Evolutionary conservation across 2,329 filamentous ascomycete genomes (phyloP).

Genomic region (Mycosphaerella sp.): DNA sequence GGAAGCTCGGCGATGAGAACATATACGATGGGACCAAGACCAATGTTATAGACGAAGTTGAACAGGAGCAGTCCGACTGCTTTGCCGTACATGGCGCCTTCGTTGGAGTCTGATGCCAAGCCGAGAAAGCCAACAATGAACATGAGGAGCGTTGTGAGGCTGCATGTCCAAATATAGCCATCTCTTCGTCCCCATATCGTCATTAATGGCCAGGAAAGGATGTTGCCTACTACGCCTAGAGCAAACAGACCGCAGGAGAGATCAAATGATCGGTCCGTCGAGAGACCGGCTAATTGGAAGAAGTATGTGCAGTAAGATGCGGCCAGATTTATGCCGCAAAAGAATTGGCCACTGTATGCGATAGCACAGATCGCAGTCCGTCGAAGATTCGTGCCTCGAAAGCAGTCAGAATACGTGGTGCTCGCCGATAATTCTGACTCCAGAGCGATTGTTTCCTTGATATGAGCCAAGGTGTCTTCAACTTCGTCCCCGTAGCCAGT

Average conservation of each 20-base stretch:
- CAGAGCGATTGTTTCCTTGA: conserved; percentile 4
- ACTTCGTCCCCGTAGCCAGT: not conserved
- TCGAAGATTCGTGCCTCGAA: conserved; percentile 32
- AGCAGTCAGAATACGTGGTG: conserved; percentile 22
- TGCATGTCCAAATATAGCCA: conserved; percentile 30
- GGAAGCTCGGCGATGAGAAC: conserved; percentile 28
- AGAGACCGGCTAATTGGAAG: conserved; percentile 35
- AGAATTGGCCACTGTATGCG: conserved; percentile 30
- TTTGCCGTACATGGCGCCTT: conserved; percentile 21
- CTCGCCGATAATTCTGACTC: conserved; percentile 17
- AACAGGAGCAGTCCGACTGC: conserved; percentile 22
- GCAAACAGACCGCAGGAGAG: conserved; percentile 37
- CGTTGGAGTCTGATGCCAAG: not conserved
- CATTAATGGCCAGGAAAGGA: conserved; percentile 34
- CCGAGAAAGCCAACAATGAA: conserved; percentile 24
- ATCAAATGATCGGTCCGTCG: conserved; percentile 21
- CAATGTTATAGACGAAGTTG: conserved; percentile 23
- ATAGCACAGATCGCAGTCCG: conserved; percentile 34
- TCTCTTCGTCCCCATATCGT: conserved; percentile 33
- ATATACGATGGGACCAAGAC: conserved; percentile 25
- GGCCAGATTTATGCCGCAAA: conserved; percentile 32
- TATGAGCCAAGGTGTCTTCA: not conserved
- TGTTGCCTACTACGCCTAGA: conserved; percentile 30
- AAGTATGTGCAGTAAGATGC: conserved; percentile 34
- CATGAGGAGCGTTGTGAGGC: conserved; percentile 17